Conservation (phyloP, 2,329 filamentous ascomycete species). For the Tolypocladium guangdongense region DNA sequence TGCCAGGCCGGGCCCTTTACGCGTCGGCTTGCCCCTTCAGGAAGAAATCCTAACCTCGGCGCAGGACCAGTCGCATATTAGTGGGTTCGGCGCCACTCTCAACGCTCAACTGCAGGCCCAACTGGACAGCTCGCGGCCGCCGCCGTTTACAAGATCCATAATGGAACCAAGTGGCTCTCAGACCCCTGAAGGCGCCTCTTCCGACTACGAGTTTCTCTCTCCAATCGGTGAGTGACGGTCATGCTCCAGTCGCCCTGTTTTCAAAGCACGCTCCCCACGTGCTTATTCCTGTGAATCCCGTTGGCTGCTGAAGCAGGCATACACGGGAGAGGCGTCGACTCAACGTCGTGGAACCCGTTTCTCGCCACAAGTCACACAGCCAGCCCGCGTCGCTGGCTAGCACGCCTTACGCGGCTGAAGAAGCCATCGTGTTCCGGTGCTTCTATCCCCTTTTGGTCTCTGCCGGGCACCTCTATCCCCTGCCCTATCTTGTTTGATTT, state of each 20-base stretch:
- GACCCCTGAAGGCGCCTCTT: conserved; percentile 34
- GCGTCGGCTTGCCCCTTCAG: conserved; percentile 15
- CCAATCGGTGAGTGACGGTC: conserved; percentile 41
- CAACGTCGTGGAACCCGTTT: not conserved
- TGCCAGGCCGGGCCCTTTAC: conserved; percentile 5
- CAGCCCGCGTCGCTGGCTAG: not conserved
- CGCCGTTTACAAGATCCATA: conserved; percentile 5
- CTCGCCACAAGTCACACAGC: not conserved
- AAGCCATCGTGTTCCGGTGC: not conserved
- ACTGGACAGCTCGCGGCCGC: not conserved
- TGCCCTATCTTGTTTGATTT: not conserved
- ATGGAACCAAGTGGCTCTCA: conserved; percentile 32
- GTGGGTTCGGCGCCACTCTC: not conserved
- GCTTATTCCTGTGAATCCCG: conserved; percentile 28
- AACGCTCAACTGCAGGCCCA: conserved; percentile 4
- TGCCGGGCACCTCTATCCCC: not conserved
- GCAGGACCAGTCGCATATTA: not conserved
- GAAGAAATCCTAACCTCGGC: not conserved
- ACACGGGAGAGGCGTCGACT: not conserved
- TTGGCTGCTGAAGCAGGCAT: conserved; percentile 9
- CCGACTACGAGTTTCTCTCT: conserved; percentile 33
- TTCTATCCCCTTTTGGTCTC: not conserved
- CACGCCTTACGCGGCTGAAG: not conserved
- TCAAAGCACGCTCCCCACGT: conserved; percentile 36
- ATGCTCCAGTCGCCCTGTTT: conserved; percentile 17